A percentile compares a stretch with the other conserved stretches of the same genome.
These are phyloP conservation scores for Dissophora ornata DNA, from an alignment of 192 early-diverging fungal genomes.

Conservation along the genomic window DNA sequence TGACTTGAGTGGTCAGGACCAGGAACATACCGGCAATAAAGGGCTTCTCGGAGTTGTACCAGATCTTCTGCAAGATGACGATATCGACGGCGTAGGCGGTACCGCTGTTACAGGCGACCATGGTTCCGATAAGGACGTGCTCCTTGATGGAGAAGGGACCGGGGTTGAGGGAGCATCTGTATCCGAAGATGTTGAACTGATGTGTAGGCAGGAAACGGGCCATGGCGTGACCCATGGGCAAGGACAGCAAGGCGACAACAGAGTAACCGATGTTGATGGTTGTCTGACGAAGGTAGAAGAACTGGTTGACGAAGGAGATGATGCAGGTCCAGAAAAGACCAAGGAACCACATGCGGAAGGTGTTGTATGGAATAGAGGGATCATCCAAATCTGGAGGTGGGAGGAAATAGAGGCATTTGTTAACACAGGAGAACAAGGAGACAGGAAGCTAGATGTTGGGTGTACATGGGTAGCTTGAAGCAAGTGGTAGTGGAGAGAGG, in stretches of 20 bases:
- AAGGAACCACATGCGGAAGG: constrained; percentile 64
- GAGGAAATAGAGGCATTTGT: constrained; percentile 51
- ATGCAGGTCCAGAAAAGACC: constrained; percentile 53
- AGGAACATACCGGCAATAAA: constrained; percentile 62
- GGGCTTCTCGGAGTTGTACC: constrained; percentile 60
- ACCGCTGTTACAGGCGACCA: constrained; percentile 58
- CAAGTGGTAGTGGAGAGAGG: too few relatives aligned
- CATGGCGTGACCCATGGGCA: constrained; percentile 59
- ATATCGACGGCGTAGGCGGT: constrained; percentile 66
- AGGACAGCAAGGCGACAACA: constrained; percentile 60
- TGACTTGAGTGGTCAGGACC: constrained; percentile 64
- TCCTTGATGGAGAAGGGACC: constrained; percentile 74
- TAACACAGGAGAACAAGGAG: neutral
- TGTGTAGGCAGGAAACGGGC: constrained; percentile 54
- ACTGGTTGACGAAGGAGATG: constrained; percentile 63
- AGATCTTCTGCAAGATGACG: constrained; percentile 59
- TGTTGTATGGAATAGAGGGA: constrained; percentile 58
- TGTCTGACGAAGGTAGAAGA: constrained; percentile 63
- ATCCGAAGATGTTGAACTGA: constrained; percentile 57
- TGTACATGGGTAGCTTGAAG: too few relatives aligned
- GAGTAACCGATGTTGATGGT: constrained; percentile 52
- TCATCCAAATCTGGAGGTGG: constrained; percentile 53
- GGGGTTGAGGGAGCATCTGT: constrained; percentile 60
- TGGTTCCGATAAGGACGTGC: constrained; percentile 66
- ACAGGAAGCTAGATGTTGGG: neutral